These are phyloP conservation scores for Apodospora peruviana DNA, from an alignment of 495 filamentous ascomycete species.

Conservation along the genomic window DNA sequence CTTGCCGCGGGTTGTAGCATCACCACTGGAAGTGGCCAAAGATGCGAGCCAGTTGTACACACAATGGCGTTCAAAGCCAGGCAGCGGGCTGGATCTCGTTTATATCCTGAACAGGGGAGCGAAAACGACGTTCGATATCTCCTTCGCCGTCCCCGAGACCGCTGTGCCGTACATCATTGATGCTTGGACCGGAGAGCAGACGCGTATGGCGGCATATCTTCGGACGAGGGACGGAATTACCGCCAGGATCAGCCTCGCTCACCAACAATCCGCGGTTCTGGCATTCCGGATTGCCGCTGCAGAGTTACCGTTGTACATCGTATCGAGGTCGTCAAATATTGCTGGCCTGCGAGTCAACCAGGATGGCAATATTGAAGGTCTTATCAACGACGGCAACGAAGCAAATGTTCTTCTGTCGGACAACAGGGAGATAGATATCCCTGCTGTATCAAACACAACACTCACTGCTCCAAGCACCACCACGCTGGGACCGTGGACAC, in stretches of 20 bases:
- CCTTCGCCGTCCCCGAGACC: slow-evolving; percentile 20
- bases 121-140: slow-evolving; percentile 16
- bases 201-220: slow-evolving; percentile 26
- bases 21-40: slow-evolving; percentile 14
- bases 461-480: slow-evolving; percentile 1
- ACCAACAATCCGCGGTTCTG: slow-evolving; percentile 31
- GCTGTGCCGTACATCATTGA: slow-evolving; percentile 32
- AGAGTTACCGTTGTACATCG: slow-evolving; percentile 13
- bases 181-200: slow-evolving; percentile 38
- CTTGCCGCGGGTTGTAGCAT: slow-evolving; percentile 17
- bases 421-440: slow-evolving; percentile 16
- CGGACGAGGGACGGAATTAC: slow-evolving; percentile 12
- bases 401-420: slow-evolving; percentile 20
- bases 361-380: slow-evolving; percentile 1
- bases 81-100: slow-evolving; percentile 23
- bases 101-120: slow-evolving; percentile 33
- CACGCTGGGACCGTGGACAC: slow-evolving; percentile 35
- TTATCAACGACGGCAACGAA: slow-evolving; percentile 1
- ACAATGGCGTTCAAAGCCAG: slow-evolving; percentile 19
- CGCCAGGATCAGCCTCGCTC: slow-evolving; percentile 27
- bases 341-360: slow-evolving; percentile 14
- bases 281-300: slow-evolving; percentile 22
- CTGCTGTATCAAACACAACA: background rate
- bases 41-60: slow-evolving; percentile 34
- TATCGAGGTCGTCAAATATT: slow-evolving; percentile 8